Conservation (phyloP, 768 basidiomycete genomes). For the Daedaleopsis sinensis region DNA sequence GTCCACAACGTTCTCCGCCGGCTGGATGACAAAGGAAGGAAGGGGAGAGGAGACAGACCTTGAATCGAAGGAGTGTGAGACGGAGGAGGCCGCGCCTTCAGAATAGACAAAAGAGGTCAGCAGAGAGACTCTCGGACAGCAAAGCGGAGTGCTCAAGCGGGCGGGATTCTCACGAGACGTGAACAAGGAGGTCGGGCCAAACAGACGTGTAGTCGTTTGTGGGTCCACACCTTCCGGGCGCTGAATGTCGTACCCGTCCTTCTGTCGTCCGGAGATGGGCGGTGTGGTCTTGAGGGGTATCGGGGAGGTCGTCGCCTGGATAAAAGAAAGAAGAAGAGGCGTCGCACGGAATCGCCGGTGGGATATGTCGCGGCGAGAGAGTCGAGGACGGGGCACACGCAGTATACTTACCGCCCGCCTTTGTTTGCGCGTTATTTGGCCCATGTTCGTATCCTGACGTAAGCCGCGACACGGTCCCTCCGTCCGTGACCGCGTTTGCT, state of each 20-base stretch:
- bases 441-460: conserved; percentile 54
- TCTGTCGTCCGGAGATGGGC: neutral
- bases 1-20: neutral
- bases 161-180: conserved; percentile 29
- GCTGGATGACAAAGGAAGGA: conserved; percentile 2
- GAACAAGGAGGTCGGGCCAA: conserved; percentile 27
- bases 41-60: conserved; percentile 44
- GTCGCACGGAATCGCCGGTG: conserved; percentile 27
- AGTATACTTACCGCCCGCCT: conserved; percentile 2
- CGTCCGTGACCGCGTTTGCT: conserved; percentile 16
- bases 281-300: neutral
- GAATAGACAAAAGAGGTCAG: conserved; percentile 30
- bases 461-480: conserved; percentile 11
- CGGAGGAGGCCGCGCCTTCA: conserved; percentile 76
- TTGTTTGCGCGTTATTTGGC: conserved; percentile 50
- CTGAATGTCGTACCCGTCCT: neutral
- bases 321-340: conserved; percentile 9
- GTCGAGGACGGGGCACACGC: too few species aligned
- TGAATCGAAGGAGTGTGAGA: conserved; percentile 56
- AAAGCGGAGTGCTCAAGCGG: conserved; percentile 30
- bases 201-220: conserved; percentile 44
- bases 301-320: neutral
- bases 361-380: conserved; percentile 17
- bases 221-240: conserved; percentile 44
- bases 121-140: conserved; percentile 22